Evolutionary conservation across 768 basidiomycete genomes (phyloP).

Genomic region (Serpula lacrymans): DNA sequence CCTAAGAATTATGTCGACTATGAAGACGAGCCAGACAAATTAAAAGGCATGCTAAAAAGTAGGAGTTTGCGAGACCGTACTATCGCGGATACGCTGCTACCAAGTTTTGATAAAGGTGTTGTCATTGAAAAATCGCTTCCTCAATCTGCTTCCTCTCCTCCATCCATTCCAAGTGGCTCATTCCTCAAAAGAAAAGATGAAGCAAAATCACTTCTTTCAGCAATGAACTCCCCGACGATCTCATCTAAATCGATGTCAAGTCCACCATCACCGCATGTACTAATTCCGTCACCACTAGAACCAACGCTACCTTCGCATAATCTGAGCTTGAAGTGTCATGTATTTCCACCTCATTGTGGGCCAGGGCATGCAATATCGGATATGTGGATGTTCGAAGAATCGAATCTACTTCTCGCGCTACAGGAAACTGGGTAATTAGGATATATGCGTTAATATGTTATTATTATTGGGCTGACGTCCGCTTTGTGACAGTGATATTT

Average conservation of each 20-base stretch:
- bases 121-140: slow-evolving; percentile 19
- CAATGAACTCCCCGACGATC: slow-evolving; percentile 41
- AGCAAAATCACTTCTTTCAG: slow-evolving; percentile 44
- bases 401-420: slow-evolving; percentile 46
- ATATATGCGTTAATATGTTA: slow-evolving; percentile 10
- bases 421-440: slow-evolving; percentile 71
- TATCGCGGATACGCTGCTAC: slow-evolving; percentile 28
- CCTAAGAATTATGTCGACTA: slow-evolving; percentile 79
- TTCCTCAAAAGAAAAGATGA: slow-evolving; percentile 24
- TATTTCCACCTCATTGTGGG: slow-evolving; percentile 47
- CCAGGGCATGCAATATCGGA: slow-evolving; percentile 38
- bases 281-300: slow-evolving; percentile 5
- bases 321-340: slow-evolving; percentile 24
- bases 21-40: slow-evolving; percentile 73
- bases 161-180: slow-evolving; percentile 8
- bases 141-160: slow-evolving; percentile 12
- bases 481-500: slow-evolving; percentile 51
- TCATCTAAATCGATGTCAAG: slow-evolving; percentile 36
- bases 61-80: slow-evolving; percentile 22
- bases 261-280: slow-evolving; percentile 28
- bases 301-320: slow-evolving; percentile 11
- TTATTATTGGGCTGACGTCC: slow-evolving; percentile 5
- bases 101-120: slow-evolving; percentile 25
- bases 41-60: slow-evolving; percentile 70
- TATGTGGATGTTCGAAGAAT: slow-evolving; percentile 43